phyloP scores from a whole-genome alignment of 1,284 basidiomycete genomes.

The Exobasidium rhododendri region DNA sequence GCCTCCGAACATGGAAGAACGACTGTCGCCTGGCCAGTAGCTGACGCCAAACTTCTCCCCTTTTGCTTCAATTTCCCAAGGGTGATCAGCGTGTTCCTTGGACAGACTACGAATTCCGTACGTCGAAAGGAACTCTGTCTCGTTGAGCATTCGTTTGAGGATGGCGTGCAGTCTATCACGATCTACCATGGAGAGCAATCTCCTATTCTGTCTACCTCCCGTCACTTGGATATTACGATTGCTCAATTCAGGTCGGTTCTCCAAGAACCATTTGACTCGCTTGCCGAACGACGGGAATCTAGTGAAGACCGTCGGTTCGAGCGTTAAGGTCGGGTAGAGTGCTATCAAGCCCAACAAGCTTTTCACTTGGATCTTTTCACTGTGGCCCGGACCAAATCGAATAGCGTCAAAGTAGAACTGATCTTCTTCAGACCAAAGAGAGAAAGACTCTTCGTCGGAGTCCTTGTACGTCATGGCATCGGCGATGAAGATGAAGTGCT shows the following conservation, averaged over 20 bases:
- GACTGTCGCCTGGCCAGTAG: slow-evolving; percentile 97
- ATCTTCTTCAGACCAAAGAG: slow-evolving; percentile 92
- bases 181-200: slow-evolving; percentile 81
- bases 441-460: slow-evolving; percentile 66
- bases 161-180: slow-evolving; percentile 85
- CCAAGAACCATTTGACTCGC: slow-evolving; percentile 96
- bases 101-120: slow-evolving; percentile 85
- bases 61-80: slow-evolving; percentile 90
- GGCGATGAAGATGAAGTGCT: slow-evolving; percentile 59
- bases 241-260: slow-evolving; percentile 82
- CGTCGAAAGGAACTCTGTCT: slow-evolving; percentile 81
- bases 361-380: slow-evolving; percentile 84
- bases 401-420: slow-evolving; percentile 98
- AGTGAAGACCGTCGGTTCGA: slow-evolving; percentile 83
- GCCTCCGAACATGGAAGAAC: slow-evolving; percentile 96
- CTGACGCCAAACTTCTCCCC: slow-evolving; percentile 85
- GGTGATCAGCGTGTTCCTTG: slow-evolving; percentile 81
- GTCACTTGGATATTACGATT: slow-evolving; percentile 95
- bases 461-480: slow-evolving; percentile 83
- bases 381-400: slow-evolving; percentile 66
- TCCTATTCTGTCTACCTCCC: slow-evolving; percentile 67
- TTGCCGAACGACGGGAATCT: slow-evolving; percentile 96
- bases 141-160: slow-evolving; percentile 89
- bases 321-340: slow-evolving; percentile 59
- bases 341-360: slow-evolving; percentile 93